Conservation (phyloP, 129 eudicot genomes). For the Oenanthe sinensis region DNA sequence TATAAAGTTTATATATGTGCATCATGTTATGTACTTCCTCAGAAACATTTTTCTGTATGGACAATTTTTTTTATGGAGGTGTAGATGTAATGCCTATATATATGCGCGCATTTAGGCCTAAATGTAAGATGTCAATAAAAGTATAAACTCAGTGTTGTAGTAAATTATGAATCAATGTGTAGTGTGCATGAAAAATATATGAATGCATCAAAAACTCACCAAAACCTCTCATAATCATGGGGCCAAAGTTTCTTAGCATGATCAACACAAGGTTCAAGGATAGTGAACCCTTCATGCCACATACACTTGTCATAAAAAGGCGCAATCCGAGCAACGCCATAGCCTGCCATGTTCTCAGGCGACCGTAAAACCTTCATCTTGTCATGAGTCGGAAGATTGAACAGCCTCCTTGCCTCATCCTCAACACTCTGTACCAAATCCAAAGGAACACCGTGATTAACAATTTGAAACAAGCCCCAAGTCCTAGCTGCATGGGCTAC, state of each 20-base stretch:
- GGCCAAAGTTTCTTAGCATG: slow-evolving; percentile 79
- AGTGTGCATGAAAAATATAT: neutral
- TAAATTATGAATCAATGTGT: neutral
- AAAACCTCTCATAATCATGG: slow-evolving; percentile 41
- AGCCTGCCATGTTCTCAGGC: slow-evolving; percentile 43
- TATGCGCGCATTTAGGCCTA: too few relatives aligned
- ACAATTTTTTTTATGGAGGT: too few relatives aligned
- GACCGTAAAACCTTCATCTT: slow-evolving; percentile 56
- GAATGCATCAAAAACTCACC: slow-evolving; percentile 48
- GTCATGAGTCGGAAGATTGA: slow-evolving; percentile 32
- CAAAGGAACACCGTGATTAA: slow-evolving; percentile 48
- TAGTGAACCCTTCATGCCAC: slow-evolving; percentile 89
- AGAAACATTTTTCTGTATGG: too few relatives aligned
- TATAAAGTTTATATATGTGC: too few relatives aligned
- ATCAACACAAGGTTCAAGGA: slow-evolving; percentile 43
- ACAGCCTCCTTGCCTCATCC: slow-evolving; percentile 36
- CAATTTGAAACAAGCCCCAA: slow-evolving; percentile 71
- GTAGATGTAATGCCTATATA: too few relatives aligned
- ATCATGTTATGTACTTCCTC: too few relatives aligned
- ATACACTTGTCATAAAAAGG: slow-evolving; percentile 42
- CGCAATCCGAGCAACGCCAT: slow-evolving; percentile 51
- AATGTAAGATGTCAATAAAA: neutral
- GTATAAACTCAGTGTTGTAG: neutral
- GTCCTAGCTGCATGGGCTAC: slow-evolving; percentile 39
- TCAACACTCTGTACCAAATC: slow-evolving; percentile 34